phyloP scores from a whole-genome alignment of 805 yeast genomes.

The Priceomyces medius region DNA sequence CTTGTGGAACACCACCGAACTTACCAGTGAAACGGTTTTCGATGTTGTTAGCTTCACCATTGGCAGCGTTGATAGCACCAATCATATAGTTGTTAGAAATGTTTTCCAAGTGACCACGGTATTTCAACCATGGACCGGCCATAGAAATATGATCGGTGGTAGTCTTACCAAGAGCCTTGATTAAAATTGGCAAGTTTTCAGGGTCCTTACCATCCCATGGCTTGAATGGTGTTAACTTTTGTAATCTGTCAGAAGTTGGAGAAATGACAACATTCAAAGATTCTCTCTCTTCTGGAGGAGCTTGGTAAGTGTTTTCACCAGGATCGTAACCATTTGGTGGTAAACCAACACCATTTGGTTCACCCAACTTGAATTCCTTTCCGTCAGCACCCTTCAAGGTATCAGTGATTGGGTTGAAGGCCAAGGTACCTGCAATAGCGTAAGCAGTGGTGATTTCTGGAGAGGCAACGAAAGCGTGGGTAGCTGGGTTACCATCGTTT shows the following conservation, averaged over 20 bases:
- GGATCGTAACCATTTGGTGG: constrained; percentile 88
- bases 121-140: constrained; percentile 99
- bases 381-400: constrained; percentile 85
- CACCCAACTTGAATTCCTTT: constrained; percentile 81
- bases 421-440: constrained; percentile 93
- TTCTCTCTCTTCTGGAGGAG: constrained; percentile 88
- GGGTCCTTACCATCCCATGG: constrained; percentile 98
- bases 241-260: constrained; percentile 95
- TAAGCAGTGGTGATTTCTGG: constrained; percentile 96
- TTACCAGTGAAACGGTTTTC: constrained; percentile 90
- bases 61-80: constrained; percentile 98
- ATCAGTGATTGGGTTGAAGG: constrained; percentile 94
- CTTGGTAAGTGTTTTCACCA: constrained; percentile 95
- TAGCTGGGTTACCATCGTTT: constrained; percentile 97
- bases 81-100: constrained; percentile 99
- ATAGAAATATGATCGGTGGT: constrained; percentile 99
- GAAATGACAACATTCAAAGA: constrained; percentile 70
- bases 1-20: constrained; percentile 94
- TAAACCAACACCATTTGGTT: constrained; percentile 88
- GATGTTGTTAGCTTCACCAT: constrained; percentile 88
- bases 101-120: constrained; percentile 99
- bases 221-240: constrained; percentile 88
- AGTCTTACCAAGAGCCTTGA: constrained; percentile 96
- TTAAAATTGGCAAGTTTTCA: constrained; percentile 82
- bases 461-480: constrained; percentile 95